Evolutionary conservation across 345 rosid genomes (phyloP).

Genomic region (Salix arbutifolia): DNA sequence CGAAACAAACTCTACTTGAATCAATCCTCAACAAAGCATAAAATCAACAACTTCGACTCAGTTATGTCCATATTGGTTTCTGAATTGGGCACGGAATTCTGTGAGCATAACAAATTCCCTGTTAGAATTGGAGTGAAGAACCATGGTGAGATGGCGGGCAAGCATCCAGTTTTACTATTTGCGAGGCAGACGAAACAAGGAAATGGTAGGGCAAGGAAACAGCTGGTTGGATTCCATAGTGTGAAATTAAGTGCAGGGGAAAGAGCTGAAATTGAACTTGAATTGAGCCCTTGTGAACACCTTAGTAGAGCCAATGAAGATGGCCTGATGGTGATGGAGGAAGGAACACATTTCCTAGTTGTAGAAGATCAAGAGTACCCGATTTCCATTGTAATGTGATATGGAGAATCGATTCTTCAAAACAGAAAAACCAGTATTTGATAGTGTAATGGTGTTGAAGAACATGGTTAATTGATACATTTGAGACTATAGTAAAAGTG

Average conservation of each 20-base stretch:
- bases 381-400: constrained; percentile 38
- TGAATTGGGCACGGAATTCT: constrained; percentile 41
- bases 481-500: no score
- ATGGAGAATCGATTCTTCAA: not conserved
- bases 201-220: constrained; percentile 56
- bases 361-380: constrained; percentile 59
- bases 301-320: constrained; percentile 56
- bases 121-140: constrained; percentile 48
- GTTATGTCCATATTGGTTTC: constrained; percentile 36
- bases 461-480: no score
- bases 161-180: constrained; percentile 66
- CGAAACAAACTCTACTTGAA: constrained; percentile 37
- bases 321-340: constrained; percentile 68
- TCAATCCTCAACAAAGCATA: constrained; percentile 22
- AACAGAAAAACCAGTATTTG: not conserved
- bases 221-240: constrained; percentile 63
- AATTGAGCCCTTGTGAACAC: constrained; percentile 58
- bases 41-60: constrained; percentile 16
- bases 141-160: constrained; percentile 59
- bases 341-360: constrained; percentile 58
- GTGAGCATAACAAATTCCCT: constrained; percentile 36
- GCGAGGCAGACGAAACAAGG: constrained; percentile 44
- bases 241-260: constrained; percentile 52
- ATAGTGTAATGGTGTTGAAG: not conserved
- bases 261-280: constrained; percentile 48